These are phyloP conservation scores for Cavenderia fasciculata DNA, from an alignment of 78 protist species.

Conservation along the genomic window DNA sequence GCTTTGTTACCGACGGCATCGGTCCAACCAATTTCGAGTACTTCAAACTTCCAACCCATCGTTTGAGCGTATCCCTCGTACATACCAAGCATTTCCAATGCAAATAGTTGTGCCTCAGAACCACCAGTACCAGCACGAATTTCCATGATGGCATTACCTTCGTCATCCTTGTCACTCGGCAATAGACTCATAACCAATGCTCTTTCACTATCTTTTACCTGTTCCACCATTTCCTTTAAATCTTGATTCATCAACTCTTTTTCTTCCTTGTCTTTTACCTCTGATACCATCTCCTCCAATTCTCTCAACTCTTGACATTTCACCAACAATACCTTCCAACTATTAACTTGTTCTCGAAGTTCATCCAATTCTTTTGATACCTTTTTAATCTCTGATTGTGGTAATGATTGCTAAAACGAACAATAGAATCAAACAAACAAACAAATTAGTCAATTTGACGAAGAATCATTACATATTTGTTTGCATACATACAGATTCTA, in stretches of 20 bases:
- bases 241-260: conserved; percentile 34
- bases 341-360: conserved; percentile 2
- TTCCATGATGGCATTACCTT: conserved; percentile 78
- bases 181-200: conserved; percentile 33
- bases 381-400: conserved; percentile 52
- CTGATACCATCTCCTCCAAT: neutral
- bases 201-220: conserved; percentile 8
- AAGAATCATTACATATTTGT: neutral
- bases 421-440: neutral
- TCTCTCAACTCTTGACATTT: neutral
- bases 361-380: conserved; percentile 21
- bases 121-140: conserved; percentile 93
- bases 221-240: neutral
- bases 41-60: conserved; percentile 84
- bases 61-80: conserved; percentile 63
- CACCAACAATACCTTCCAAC: neutral
- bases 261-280: conserved; percentile 18
- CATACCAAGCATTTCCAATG: conserved; percentile 88
- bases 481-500: neutral
- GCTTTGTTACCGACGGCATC: conserved; percentile 87
- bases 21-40: neutral
- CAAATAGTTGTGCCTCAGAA: conserved; percentile 89
- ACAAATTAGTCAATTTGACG: neutral
- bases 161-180: conserved; percentile 74
- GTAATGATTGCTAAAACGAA: conserved; percentile 10